Evolutionary conservation across 176 grass and related monocot genomes (phyloP), one percentile per base, ranked within the genome.

Genomic region (Carex kokanica): DNA sequence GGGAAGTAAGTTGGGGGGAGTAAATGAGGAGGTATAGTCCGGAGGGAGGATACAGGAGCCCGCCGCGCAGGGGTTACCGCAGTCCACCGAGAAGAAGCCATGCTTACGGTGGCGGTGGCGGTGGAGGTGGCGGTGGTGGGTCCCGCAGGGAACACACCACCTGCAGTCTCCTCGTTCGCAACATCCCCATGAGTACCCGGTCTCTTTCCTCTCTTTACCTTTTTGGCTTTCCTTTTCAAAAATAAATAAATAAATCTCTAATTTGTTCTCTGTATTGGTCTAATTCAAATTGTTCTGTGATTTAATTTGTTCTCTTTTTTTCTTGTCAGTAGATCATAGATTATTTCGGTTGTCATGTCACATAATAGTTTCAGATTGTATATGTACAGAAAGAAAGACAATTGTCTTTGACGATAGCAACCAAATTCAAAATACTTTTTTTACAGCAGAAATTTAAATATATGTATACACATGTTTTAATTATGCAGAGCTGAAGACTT

Each of bases 21-120:
- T 8, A 60, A 60, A 94, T 99, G 96, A 93, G 96, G 91, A 93
- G 96, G 86, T 93, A 95, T 83, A 99, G 96, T 72, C 93, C 96
- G 0, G 23, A 64, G 24, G 61, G 38, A 82, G 79, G 80, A 61
- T 91, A 93, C 54, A 85, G 85, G 20, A 99, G 96, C 11, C 93
- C 96, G 16, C 96, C 91, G 7, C 93, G 96, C 84, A 95, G 96
- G 79, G 91, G 88, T 24, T 95, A 98, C 84, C 88, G 85, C 24
- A 99, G 96, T 11, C 93, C 96, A 4, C 96, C 96, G 5, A 93
- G 96, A 85, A 95, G 96, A 80, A 88, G 88, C 36, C 89, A 92
- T 85, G 71, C 14, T 1, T 94, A 94, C 84, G 71, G 71, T 18
- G 88, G 89, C 61, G 90, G 90, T 82, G 95, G 92, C 3, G 90